Percentiles rank a stretch among this genome's conserved stretches.
Conservation (phyloP, 768 basidiomycete species). For the Mycena filopes region DNA sequence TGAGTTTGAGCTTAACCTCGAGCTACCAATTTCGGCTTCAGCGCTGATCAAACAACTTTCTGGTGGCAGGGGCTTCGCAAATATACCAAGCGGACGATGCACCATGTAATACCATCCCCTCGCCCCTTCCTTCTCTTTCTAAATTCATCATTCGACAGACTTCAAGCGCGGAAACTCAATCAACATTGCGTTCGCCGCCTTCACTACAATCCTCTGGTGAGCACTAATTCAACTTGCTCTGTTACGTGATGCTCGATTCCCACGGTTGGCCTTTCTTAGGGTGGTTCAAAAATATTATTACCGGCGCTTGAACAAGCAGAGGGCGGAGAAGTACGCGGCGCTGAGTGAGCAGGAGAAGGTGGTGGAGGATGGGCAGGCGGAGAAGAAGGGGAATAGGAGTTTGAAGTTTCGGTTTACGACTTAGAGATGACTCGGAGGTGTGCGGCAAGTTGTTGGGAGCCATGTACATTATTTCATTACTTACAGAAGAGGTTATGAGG, state of each 20-base stretch:
- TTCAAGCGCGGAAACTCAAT: constrained; percentile 49
- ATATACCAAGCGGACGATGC: constrained; percentile 52
- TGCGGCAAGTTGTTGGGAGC: too few species aligned
- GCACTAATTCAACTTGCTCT: neutral
- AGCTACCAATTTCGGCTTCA: too few species aligned
- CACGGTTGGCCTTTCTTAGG: constrained; percentile 1
- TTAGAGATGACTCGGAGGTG: constrained; percentile 28
- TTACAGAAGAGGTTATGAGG: too few species aligned
- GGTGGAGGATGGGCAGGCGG: constrained; percentile 40
- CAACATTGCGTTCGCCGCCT: constrained; percentile 48
- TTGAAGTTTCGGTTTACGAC: constrained; percentile 46
- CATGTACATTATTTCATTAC: too few species aligned
- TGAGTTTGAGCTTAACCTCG: neutral
- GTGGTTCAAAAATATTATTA: constrained; percentile 46
- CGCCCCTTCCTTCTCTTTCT: too few species aligned
- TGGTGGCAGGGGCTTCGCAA: constrained; percentile 36
- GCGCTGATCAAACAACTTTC: neutral
- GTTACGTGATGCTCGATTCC: neutral
- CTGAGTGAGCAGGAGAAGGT: constrained; percentile 39
- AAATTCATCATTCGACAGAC: constrained; percentile 34
- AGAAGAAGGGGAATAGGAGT: constrained; percentile 48
- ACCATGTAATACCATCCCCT: constrained; percentile 37
- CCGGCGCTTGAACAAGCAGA: constrained; percentile 40
- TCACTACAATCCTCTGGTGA: constrained; percentile 45
- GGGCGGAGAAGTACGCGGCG: constrained; percentile 31